A percentile compares a stretch with the other conserved stretches of the same genome.
Evolutionary conservation across 805 yeast genomes (phyloP).

Genomic region (Zygotorulaspora sp.): DNA sequence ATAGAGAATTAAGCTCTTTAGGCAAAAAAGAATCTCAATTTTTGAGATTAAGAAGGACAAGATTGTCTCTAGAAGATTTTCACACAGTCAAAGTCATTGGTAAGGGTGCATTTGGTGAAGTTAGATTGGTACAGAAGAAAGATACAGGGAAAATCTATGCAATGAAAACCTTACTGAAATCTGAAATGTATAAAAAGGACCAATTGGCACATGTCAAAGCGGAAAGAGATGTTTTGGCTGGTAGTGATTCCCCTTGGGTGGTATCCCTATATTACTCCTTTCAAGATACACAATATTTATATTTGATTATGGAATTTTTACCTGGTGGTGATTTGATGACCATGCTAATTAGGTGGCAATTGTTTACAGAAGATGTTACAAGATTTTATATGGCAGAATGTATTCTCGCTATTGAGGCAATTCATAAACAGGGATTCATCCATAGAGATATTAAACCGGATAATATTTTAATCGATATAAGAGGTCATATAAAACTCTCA

Average conservation of each 20-base stretch:
- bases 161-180: constrained; percentile 85
- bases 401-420: constrained; percentile 90
- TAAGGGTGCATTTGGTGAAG: constrained; percentile 98
- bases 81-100: constrained; percentile 86
- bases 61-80: constrained; percentile 77
- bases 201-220: constrained; percentile 95
- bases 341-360: constrained; percentile 91
- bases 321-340: constrained; percentile 92
- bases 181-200: constrained; percentile 92
- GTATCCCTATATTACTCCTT: constrained; percentile 74
- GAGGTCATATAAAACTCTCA: constrained; percentile 75
- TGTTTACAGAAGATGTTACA: constrained; percentile 88
- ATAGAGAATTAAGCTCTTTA: constrained; percentile 71
- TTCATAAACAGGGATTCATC: constrained; percentile 87
- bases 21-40: constrained; percentile 89
- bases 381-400: constrained; percentile 95
- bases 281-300: constrained; percentile 69
- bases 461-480: constrained; percentile 80
- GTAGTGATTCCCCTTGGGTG: constrained; percentile 87
- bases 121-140: constrained; percentile 83
- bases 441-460: constrained; percentile 98
- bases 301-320: constrained; percentile 93
- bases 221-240: constrained; percentile 89
- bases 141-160: constrained; percentile 91
- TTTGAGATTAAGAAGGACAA: constrained; percentile 77